Base-by-base conservation (phyloP, 129 eudicot species). In the Heracleum sosnowskyi region DNA sequence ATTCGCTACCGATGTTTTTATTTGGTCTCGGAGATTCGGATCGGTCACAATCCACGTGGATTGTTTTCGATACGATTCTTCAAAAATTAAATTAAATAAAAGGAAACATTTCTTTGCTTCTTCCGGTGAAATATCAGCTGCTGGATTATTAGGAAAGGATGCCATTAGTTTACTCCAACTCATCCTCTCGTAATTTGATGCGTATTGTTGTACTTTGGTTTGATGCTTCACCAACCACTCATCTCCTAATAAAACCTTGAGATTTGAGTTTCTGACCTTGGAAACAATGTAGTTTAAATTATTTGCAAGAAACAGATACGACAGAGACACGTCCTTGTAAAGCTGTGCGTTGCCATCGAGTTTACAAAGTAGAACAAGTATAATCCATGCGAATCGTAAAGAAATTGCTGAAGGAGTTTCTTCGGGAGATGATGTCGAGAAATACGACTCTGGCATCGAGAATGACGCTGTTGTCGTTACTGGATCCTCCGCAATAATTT, bases 211-310 rank as follows among this genome's bases (percentile, higher is more conserved):
- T 73, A 86, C 90, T 66, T 92, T 96, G 26, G 71, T 78, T 15
- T 84, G 86, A 83, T 90, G 93, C 11, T 83, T 89, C 33, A 40
- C 75, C 31, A 89, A 22, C 99, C 99, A 96, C 0, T 90, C 91
- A 41, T 87, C 85, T 2, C 99, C 97, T 51, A 96, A 53, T 1
- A 96, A 29, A n/a, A 81, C 82, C 9, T 39, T 73, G 64, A 96
- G 51, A 11, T 81, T 90, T 11, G 97, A 90, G 46, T 24, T 74
- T 2, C 76, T 60, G 53, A 92, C 95, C 75, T 96, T 92, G 0
- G 89, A 80, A 68, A 96, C 89, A 74, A 96, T 83, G 89, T 96
- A 96, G 89, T 92, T 91, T 49, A 96, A 26, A 86, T 96, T 96
- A 88, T 96, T 90, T 0, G 93, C 93, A 17, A 96, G 69, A 49